Evolutionary conservation across 202 grass and related monocot genomes (phyloP), one percentile per base, ranked within the genome.

Genomic region (Bolboschoenoplectus hybrid): DNA sequence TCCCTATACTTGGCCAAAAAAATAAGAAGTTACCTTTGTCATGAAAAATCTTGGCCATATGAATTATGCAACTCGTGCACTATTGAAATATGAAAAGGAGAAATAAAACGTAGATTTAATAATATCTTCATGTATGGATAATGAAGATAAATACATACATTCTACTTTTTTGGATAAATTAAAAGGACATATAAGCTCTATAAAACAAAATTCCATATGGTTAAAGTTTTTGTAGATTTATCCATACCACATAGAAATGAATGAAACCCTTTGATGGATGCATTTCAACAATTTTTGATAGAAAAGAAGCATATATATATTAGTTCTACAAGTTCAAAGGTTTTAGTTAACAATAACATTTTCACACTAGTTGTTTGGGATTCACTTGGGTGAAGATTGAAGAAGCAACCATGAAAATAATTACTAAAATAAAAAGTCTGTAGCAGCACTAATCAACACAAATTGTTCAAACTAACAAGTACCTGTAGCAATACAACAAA

Each of bases 141-240:
- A 39, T 53, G 20, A 36, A 17, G 47, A 36, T 75, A 75, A 36
- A 74, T 53, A 36, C 14, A 76, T 7, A 76, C 73, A 76, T 76
- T 32, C 8, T 11, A 43, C 26, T 26, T 26, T 32, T 74, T 34
- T 55, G 49, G 2, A 41, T 79, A 19, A 40, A 58, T 79, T 40
- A 9, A 5, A 72, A 58, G 67, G 13, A 43, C 38, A 43, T 69
- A 35, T 36, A 26, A 53, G 47, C 11, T 53, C 2, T 53, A 7
- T 13, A 75, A 52, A 53, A 53, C 36, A 13, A 41, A 13, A 4
- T 11, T 75, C 9, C 47, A 46, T 49, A 73, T 10, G 1, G 9
- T 52, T 34, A 14, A 26, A 52, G 20, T 35, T 53, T 75, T 75
- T 75, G 47, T 53, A 49, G 34, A 35, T 52, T 13, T 53, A 75